Base-by-base conservation (phyloP, 2,329 filamentous ascomycete genomes). In the Penicillium sp. region DNA sequence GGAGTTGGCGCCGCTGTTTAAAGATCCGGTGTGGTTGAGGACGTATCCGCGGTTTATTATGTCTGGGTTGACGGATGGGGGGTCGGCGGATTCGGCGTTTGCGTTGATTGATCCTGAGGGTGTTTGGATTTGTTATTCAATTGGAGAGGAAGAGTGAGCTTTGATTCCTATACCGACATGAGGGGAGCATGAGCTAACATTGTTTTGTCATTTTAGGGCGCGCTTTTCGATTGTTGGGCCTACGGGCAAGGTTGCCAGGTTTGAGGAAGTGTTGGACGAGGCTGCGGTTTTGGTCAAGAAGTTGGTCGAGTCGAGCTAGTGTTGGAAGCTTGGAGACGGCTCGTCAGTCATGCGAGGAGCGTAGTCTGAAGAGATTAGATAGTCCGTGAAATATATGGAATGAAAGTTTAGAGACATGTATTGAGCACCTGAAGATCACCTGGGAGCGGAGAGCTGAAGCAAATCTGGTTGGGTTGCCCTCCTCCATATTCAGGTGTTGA, bases 21-120 rank as follows among this genome's bases (percentile, higher is more conserved):
- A 9, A 19, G 49, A 51, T 51, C 49, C 49, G 4, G 49, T 51
- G 16, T 51, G 49, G 49, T n/a, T 51, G 33, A 51, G 35, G 49
- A 51, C 49, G 19, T 51, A 51, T 51, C 49, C 49, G 35, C 19
- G 19, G 19, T 37, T 51, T 22, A 51, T 51, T 11, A 51, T 51
- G 49, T 51, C 49, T 27, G 49, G 49, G 14, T 40, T 51, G 49
- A 51, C 49, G 35, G 49, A 51, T n/a, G 49, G 43, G 9, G 46
- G 46, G 13, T 55, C 35, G 19, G 19, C 22, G 24, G 40, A 58
- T 57, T 60, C 41, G 58, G 58, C 47, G 31, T 56, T 36, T 44
- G 52, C 54, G 27, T 46, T 36, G 54, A 57, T 54, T 35, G 49
- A 55, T 47, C 40, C 56, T 4, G 19, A 40, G 10, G 33, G 53